phyloP scores from a whole-genome alignment of 106 monocot species.

The Acanthochlamys bracteata region DNA sequence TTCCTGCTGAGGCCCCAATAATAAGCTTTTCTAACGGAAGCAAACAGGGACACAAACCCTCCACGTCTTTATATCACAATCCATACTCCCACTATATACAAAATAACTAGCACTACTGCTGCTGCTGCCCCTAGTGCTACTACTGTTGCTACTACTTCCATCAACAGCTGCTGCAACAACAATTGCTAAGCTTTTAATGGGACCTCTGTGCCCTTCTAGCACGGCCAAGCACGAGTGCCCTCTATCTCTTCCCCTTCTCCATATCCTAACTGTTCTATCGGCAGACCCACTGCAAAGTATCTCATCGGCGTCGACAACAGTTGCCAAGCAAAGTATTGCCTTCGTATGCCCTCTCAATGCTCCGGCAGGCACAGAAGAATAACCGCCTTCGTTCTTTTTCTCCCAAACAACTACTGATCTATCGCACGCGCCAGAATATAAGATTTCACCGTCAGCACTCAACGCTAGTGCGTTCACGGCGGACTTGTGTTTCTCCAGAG shows the following conservation, averaged over 20 bases:
- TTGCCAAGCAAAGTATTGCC: constrained; percentile 40
- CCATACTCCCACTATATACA: constrained; percentile 41
- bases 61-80: constrained; percentile 47
- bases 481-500: constrained; percentile 40
- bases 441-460: constrained; percentile 28
- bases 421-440: constrained; percentile 63
- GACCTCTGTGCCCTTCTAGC: constrained; percentile 28
- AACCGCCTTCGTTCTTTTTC: neutral
- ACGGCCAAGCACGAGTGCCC: constrained; percentile 27
- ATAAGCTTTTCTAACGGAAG: too few relatives aligned
- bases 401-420: constrained; percentile 48
- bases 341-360: constrained; percentile 36
- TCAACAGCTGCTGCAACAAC: neutral
- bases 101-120: neutral
- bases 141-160: neutral
- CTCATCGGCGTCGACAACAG: neutral
- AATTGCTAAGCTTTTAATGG: constrained; percentile 31
- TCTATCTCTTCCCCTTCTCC: constrained; percentile 15
- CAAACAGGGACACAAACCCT: constrained; percentile 16
- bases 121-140: neutral
- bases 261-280: constrained; percentile 38
- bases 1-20: too few relatives aligned
- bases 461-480: constrained; percentile 60
- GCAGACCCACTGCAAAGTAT: constrained; percentile 39
- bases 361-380: constrained; percentile 9